Evolutionary conservation across 2,329 filamentous ascomycete genomes (phyloP).

Genomic region (Zarea fungicola): DNA sequence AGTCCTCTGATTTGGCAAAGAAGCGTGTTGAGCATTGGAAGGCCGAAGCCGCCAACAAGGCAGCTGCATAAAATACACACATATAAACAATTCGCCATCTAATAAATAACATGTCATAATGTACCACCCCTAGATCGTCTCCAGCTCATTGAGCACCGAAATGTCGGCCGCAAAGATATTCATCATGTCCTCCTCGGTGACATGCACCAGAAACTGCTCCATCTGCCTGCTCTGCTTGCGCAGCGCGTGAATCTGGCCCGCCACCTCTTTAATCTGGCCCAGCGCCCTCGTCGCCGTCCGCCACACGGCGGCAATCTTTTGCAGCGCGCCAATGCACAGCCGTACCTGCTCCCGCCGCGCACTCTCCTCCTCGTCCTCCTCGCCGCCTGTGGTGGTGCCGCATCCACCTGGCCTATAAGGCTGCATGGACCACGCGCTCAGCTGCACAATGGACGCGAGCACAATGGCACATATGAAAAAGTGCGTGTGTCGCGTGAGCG

Average conservation of each 20-base stretch:
- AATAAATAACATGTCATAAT: background rate
- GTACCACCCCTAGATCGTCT: background rate
- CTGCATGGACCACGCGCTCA: slow-evolving; percentile 2
- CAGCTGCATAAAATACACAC: background rate
- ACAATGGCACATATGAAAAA: slow-evolving; percentile 9
- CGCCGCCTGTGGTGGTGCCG: background rate
- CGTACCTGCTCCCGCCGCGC: background rate
- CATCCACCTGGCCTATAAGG: background rate
- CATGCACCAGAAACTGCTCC: slow-evolving; percentile 5
- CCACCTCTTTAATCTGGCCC: background rate
- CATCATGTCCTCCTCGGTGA: slow-evolving; percentile 2
- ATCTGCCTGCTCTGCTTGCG: slow-evolving; percentile 4
- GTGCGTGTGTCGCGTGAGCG: background rate
- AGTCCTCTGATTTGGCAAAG: background rate
- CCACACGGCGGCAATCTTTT: slow-evolving; percentile 1
- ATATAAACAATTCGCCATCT: background rate
- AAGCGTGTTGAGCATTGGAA: background rate
- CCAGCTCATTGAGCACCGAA: background rate
- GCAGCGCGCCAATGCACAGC: slow-evolving; percentile 10
- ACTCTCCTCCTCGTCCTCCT: background rate
- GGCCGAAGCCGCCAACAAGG: background rate
- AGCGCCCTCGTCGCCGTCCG: background rate
- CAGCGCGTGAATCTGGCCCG: background rate
- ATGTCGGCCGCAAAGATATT: background rate
- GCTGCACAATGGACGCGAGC: slow-evolving; percentile 5